Conservation (phyloP, 768 basidiomycete genomes). For the Russula abietina region DNA sequence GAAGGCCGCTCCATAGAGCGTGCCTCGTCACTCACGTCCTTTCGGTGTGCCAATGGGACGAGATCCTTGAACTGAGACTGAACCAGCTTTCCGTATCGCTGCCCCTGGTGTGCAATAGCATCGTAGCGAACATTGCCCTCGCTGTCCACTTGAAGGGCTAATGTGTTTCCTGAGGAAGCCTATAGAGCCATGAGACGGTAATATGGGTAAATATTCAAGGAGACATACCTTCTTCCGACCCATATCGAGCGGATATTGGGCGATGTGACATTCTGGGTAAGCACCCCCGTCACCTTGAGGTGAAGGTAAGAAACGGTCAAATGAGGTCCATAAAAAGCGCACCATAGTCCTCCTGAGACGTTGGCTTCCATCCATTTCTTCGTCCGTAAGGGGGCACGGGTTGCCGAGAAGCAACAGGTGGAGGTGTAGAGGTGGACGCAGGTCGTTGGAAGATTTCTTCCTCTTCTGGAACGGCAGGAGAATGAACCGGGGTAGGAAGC, state of each 20-base stretch:
- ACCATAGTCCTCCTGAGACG: slow-evolving; percentile 80
- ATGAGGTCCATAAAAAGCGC: slow-evolving; percentile 30
- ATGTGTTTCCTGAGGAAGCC: slow-evolving; percentile 89
- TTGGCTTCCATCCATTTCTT: slow-evolving; percentile 81
- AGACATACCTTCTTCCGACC: slow-evolving; percentile 83
- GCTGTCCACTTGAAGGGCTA: slow-evolving; percentile 92
- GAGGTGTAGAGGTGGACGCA: slow-evolving; percentile 29
- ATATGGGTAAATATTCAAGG: neutral
- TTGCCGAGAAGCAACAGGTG: slow-evolving; percentile 44
- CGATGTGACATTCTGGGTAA: slow-evolving; percentile 93
- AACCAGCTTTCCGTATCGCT: slow-evolving; percentile 75
- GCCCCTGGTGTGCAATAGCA: slow-evolving; percentile 93
- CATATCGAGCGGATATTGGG: slow-evolving; percentile 94
- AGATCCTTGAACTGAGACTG: slow-evolving; percentile 98
- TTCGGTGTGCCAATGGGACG: slow-evolving; percentile 83
- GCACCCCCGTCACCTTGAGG: slow-evolving; percentile 72
- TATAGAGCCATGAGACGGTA: slow-evolving; percentile 30
- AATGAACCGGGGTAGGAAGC: slow-evolving; percentile 61
- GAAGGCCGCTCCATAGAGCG: slow-evolving; percentile 86
- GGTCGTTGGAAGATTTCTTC: slow-evolving; percentile 45
- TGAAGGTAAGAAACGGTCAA: slow-evolving; percentile 8
- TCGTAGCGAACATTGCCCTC: slow-evolving; percentile 97
- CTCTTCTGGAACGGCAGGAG: slow-evolving; percentile 50
- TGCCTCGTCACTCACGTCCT: slow-evolving; percentile 73
- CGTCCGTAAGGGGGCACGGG: slow-evolving; percentile 80